Evolutionary conservation across 176 grass and related monocot species (phyloP).

Genomic region (Puccinellia tenuiflora): DNA sequence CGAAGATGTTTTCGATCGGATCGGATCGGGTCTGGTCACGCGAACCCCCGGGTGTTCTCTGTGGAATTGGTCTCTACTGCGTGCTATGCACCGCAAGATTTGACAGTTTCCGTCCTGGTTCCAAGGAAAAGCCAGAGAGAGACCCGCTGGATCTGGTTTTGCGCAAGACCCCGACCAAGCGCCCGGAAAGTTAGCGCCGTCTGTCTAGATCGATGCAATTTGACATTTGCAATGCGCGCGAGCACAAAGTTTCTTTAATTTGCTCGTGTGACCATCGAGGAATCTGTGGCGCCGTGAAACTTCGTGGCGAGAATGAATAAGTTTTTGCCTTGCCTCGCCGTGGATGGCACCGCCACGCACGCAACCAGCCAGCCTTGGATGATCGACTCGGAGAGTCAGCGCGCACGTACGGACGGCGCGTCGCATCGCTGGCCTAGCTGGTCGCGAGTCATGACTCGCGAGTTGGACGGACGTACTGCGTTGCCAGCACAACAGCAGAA

Average conservation of each 20-base stretch:
- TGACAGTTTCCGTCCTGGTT: background rate
- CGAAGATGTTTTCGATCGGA: background rate
- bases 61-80: background rate
- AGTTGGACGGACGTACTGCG: background rate
- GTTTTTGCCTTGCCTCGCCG: no score
- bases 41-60: conserved; percentile 10
- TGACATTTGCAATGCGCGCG: background rate
- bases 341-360: background rate
- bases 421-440: background rate
- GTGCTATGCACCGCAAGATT: background rate
- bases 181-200: background rate
- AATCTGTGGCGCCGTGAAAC: background rate
- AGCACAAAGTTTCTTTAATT: background rate
- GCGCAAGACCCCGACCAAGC: background rate
- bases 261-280: background rate
- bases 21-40: background rate
- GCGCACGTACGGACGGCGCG: background rate
- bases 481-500: background rate
- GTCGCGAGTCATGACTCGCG: background rate
- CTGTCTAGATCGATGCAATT: background rate
- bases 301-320: no score
- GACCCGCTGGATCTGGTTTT: background rate
- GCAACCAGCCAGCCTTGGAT: background rate
- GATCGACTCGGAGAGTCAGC: background rate
- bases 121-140: background rate